Conservation (phyloP, 2,329 filamentous ascomycete species). For the Fonsecaea monophora region DNA sequence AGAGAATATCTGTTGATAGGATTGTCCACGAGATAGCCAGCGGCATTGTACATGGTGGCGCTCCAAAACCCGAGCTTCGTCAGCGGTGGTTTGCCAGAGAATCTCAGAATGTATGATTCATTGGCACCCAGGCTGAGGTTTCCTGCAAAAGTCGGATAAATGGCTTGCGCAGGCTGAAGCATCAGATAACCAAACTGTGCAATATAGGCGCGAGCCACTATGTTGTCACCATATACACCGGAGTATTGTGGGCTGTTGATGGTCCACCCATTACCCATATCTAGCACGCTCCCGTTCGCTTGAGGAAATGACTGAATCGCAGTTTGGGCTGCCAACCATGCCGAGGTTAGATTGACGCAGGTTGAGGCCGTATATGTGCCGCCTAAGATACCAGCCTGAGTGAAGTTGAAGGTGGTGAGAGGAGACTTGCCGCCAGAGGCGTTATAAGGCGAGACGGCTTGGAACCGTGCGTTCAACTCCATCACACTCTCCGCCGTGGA, state of each 20-base stretch:
- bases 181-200: neutral
- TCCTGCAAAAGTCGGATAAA: neutral
- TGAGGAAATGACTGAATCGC: neutral
- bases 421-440: neutral
- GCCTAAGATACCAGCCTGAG: neutral
- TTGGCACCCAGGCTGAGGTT: constrained; percentile 21
- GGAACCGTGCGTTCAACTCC: neutral
- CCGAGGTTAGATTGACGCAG: neutral
- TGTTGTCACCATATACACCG: neutral
- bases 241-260: neutral
- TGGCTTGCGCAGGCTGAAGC: neutral
- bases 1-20: constrained; percentile 38
- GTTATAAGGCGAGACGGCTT: neutral
- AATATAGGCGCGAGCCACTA: constrained; percentile 4
- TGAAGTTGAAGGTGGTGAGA: neutral
- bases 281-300: neutral
- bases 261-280: neutral
- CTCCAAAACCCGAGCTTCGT: constrained; percentile 42
- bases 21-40: constrained; percentile 40
- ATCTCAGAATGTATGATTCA: constrained; percentile 40
- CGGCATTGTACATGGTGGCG: constrained; percentile 40
- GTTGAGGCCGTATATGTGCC: neutral
- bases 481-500: constrained; percentile 1
- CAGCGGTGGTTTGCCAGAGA: constrained; percentile 38
- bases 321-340: neutral